Percentiles rank a stretch among this genome's conserved stretches.
These are phyloP conservation scores for Trebouxia sp. DNA, from an alignment of 139 green algal species.

Conservation along the genomic window DNA sequence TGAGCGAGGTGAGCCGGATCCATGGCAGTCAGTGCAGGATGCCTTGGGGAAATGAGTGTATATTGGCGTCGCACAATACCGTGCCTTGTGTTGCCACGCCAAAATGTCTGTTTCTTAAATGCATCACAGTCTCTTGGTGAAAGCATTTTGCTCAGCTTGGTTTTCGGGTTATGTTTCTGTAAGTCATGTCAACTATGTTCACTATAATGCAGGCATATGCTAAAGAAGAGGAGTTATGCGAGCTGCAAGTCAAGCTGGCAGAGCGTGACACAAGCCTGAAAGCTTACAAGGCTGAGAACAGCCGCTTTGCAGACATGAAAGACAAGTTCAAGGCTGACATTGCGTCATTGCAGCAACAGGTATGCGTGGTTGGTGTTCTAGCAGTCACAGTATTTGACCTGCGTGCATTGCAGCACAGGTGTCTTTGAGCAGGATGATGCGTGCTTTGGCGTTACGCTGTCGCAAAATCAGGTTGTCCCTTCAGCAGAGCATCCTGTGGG, in stretches of 20 bases:
- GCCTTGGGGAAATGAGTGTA: too few relatives aligned
- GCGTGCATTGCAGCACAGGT: neutral
- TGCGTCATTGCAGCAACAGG: neutral
- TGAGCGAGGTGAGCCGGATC: constrained; percentile 4
- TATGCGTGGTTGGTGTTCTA: neutral
- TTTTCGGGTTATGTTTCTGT: neutral
- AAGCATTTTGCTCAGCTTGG: too few relatives aligned
- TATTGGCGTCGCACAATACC: too few relatives aligned
- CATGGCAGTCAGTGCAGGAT: too few relatives aligned
- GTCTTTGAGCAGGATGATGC: neutral
- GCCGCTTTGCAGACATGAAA: constrained; percentile 28
- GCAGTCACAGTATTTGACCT: too few relatives aligned
- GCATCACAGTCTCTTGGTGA: too few relatives aligned
- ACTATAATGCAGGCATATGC: constrained; percentile 4
- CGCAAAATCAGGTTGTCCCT: neutral
- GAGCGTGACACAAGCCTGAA: constrained; percentile 4
- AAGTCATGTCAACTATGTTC: neutral
- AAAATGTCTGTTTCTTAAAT: too few relatives aligned
- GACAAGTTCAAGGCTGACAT: constrained; percentile 17
- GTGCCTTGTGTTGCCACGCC: too few relatives aligned
- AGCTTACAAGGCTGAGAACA: constrained; percentile 15
- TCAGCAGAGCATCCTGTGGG: neutral
- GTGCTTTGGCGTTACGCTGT: neutral
- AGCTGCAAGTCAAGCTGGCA: constrained; percentile 23
- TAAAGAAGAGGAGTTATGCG: constrained; percentile 28